Evolutionary conservation across 805 yeast genomes (phyloP), one percentile per base, ranked within the genome.

Genomic region (Suhomyces prunicola): DNA sequence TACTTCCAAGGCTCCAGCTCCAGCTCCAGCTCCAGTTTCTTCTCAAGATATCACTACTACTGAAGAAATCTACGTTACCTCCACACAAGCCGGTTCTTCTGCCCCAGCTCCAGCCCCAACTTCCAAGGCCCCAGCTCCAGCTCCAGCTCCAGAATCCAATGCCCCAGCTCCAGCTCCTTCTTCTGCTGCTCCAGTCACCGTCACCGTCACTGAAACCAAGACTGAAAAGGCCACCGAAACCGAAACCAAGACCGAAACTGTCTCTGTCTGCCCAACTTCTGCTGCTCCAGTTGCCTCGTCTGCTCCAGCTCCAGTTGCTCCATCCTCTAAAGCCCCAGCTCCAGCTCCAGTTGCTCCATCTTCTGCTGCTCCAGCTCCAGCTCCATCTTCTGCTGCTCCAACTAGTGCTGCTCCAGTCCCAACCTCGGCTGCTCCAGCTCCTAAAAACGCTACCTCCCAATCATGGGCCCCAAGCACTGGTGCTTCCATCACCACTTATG

Each of bases 181-280:
- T 45, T 33, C 47, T 12, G 39, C 59, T 44, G 60, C 56, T 46
- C 47, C 60, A 40, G 53, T 51, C 51, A 35, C 53, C 26, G 50
- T 56, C 45, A 44, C 59, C 12, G 55, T 54, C 50, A 50, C 54
- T 46, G 42, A 39, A 39, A 19, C 24, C 42, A 39, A 15, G 23
- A 39, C 42, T 19, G 42, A 17, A 15, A 39, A 33, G 36, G 15
- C 36, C 12, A 19, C 19, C 19, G 3, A 19, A 3, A n/a, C 23
- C 6, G 42, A 39, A 39, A 39, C 42, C 42, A 39, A 39, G 42
- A 39, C 42, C 5, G 42, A 39, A 39, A 36, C 56, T 27, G 49
- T 50, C 19, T 47, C 48, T 10, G 41, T 35, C 19, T 22, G 23
- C 33, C 35, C 54, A 44, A 49, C 50, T 46, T 44, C 58, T 47